These are phyloP conservation scores for Phytophthora citricola DNA, from an alignment of 352 stramenopile genomes.

Conservation along the genomic window DNA sequence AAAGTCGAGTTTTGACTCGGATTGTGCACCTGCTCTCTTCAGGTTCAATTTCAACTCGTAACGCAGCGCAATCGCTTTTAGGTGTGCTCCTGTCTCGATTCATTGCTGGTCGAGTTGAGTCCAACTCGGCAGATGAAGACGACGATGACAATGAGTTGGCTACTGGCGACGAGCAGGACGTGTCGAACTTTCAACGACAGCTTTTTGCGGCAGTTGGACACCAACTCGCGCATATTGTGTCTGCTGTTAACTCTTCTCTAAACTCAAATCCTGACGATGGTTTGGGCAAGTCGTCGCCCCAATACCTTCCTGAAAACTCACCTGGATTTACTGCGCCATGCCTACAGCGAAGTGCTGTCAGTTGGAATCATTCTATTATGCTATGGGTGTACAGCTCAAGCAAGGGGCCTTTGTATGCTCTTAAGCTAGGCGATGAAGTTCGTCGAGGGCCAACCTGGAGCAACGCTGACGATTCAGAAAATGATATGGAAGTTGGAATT, in stretches of 20 bases:
- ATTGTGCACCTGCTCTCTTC: slow-evolving; percentile 65
- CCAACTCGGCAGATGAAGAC: slow-evolving; percentile 20
- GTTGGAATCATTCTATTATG: slow-evolving; percentile 83
- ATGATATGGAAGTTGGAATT: slow-evolving; percentile 39
- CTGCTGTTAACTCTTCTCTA: slow-evolving; percentile 23
- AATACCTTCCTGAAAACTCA: slow-evolving; percentile 50
- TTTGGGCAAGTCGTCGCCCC: slow-evolving; percentile 14
- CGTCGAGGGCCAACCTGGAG: slow-evolving; percentile 60
- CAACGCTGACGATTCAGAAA: slow-evolving; percentile 28
- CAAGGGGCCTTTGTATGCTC: slow-evolving; percentile 50
- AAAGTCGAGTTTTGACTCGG: slow-evolving; percentile 62
- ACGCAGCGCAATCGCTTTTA: slow-evolving; percentile 62
- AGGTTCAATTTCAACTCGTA: slow-evolving; percentile 47
- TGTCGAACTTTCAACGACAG: slow-evolving; percentile 68
- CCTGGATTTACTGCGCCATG: slow-evolving; percentile 51
- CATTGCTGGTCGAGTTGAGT: slow-evolving; percentile 42
- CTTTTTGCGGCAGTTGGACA: slow-evolving; percentile 72
- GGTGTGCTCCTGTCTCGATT: slow-evolving; percentile 72
- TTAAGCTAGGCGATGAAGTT: slow-evolving; percentile 78
- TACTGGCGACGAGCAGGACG: slow-evolving; percentile 37
- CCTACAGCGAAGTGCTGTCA: slow-evolving; percentile 37
- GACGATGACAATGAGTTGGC: slow-evolving; percentile 6
- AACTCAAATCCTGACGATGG: not conserved
- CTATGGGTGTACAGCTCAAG: slow-evolving; percentile 72
- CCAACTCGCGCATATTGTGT: slow-evolving; percentile 64